Conservation (phyloP, 2,329 filamentous ascomycete genomes). For the Thelonectria olida region DNA sequence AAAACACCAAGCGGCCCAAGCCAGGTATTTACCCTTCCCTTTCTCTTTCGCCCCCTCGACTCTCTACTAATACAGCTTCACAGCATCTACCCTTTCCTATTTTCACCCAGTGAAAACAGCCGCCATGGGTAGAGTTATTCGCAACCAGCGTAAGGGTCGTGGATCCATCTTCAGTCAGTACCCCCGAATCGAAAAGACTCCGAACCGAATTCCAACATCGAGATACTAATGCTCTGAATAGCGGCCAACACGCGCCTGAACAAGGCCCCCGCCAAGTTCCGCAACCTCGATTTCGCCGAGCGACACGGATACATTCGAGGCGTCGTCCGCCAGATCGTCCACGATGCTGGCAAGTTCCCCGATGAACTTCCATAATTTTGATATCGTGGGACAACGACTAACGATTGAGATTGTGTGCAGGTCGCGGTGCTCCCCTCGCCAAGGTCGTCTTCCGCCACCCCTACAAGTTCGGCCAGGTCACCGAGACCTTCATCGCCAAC, state of each 20-base stretch:
- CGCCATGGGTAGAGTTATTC: constrained; percentile 69
- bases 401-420: constrained; percentile 41
- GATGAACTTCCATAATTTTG: constrained; percentile 27
- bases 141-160: constrained; percentile 71
- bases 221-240: constrained; percentile 50
- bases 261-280: constrained; percentile 87
- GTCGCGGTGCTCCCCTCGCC: constrained; percentile 95
- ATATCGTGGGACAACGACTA: constrained; percentile 35
- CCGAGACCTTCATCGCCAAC: constrained; percentile 99
- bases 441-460: constrained; percentile 97
- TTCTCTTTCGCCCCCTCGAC: constrained; percentile 37
- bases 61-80: constrained; percentile 42
- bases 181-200: constrained; percentile 32
- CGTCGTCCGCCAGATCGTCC: constrained; percentile 98
- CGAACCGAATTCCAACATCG: constrained; percentile 36
- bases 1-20: constrained; percentile 53
- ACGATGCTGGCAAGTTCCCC: constrained; percentile 79
- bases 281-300: constrained; percentile 95
- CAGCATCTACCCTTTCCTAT: constrained; percentile 45
- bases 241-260: constrained; percentile 89
- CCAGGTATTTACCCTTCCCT: constrained; percentile 47
- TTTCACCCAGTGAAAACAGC: constrained; percentile 48
- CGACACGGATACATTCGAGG: constrained; percentile 97
- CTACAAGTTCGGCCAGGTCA: constrained; percentile 97
- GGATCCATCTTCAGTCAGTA: constrained; percentile 67